phyloP scores from a whole-genome alignment of 2,329 filamentous ascomycete species.

The Fusarium azukiicola region DNA sequence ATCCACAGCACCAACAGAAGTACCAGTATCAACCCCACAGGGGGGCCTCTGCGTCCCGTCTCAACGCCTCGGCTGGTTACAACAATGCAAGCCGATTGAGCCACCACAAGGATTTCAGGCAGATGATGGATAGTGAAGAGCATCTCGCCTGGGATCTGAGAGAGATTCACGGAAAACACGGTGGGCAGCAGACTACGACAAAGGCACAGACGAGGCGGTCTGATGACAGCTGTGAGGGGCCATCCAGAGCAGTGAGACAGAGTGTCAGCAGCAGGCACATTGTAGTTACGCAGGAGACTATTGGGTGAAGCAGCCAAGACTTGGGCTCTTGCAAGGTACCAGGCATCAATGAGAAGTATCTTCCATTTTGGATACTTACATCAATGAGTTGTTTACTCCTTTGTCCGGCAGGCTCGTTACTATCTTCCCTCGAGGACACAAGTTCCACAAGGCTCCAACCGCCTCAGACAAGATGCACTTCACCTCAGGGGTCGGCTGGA shows the following conservation, averaged over 20 bases:
- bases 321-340: not conserved
- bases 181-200: conserved; percentile 6
- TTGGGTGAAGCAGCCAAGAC: not conserved
- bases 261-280: not conserved
- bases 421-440: not conserved
- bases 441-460: not conserved
- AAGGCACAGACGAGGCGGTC: not conserved
- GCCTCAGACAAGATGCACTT: not conserved
- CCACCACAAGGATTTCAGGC: conserved; percentile 1
- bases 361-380: no score
- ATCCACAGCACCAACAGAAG: not conserved
- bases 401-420: no score
- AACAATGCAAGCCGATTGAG: not conserved
- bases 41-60: not conserved
- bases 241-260: not conserved
- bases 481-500: not conserved
- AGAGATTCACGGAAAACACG: not conserved
- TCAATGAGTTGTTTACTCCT: no score
- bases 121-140: conserved; percentile 11
- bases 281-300: conserved; percentile 8
- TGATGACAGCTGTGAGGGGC: not conserved
- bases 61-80: not conserved
- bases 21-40: not conserved
- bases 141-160: conserved; percentile 5
- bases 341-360: no score